Evolutionary conservation across 1,284 basidiomycete genomes (phyloP).

Genomic region (Kwoniella shivajii): DNA sequence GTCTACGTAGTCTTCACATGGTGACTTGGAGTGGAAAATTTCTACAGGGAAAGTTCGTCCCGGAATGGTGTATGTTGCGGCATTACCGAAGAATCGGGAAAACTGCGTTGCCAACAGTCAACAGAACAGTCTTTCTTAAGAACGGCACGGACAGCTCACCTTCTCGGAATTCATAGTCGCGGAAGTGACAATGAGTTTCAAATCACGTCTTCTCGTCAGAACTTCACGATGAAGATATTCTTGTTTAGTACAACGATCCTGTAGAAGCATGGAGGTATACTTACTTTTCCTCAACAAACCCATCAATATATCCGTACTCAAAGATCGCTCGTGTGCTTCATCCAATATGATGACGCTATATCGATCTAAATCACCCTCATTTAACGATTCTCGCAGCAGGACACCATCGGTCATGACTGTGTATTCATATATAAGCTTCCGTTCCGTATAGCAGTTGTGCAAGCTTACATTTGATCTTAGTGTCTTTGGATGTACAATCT

Average conservation of each 20-base stretch:
- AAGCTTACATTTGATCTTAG: constrained; percentile 89
- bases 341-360: constrained; percentile 96
- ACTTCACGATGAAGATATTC: constrained; percentile 59
- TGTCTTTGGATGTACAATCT: constrained; percentile 88
- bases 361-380: constrained; percentile 91
- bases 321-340: constrained; percentile 93
- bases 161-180: constrained; percentile 99
- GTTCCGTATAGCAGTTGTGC: too few species aligned
- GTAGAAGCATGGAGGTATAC: constrained; percentile 35
- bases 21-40: constrained; percentile 91
- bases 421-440: too few species aligned
- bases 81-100: constrained; percentile 90
- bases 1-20: constrained; percentile 98
- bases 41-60: constrained; percentile 99
- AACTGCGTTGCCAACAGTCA: constrained; percentile 61
- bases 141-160: constrained; percentile 56
- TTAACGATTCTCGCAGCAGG: constrained; percentile 88
- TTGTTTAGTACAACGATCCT: not conserved
- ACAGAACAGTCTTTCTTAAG: not conserved
- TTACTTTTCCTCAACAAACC: constrained; percentile 87
- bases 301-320: constrained; percentile 97
- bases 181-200: constrained; percentile 96
- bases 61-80: constrained; percentile 94
- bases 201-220: constrained; percentile 82
- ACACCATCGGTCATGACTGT: constrained; percentile 98